phyloP scores from a whole-genome alignment of 371 early-diverging fungal species.

The Batkoa obscura region DNA sequence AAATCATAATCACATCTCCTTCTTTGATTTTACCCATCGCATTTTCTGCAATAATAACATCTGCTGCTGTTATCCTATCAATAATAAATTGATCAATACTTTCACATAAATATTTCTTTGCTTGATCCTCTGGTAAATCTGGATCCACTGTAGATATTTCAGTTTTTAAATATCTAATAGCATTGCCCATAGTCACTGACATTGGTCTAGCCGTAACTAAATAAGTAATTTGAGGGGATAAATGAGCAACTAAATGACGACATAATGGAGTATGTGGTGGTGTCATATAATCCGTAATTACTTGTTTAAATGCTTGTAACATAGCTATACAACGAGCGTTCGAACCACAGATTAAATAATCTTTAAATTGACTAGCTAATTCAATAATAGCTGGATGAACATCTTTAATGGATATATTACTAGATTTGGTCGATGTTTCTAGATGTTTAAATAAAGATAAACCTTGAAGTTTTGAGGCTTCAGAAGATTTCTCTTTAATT shows the following conservation, averaged over 20 bases:
- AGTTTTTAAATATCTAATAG: conserved; percentile 78
- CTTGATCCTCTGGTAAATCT: conserved; percentile 69
- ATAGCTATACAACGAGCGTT: conserved; percentile 79
- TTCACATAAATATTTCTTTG: conserved; percentile 26
- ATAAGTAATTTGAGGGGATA: conserved; percentile 80
- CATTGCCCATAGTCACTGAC: conserved; percentile 85
- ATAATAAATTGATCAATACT: conserved; percentile 73
- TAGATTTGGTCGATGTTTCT: conserved; percentile 20
- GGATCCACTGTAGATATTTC: conserved; percentile 52
- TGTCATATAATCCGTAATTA: conserved; percentile 78
- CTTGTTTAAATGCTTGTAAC: conserved; percentile 63
- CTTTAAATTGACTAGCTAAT: conserved; percentile 69
- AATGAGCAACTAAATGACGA: conserved; percentile 59
- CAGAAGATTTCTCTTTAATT: conserved; percentile 12
- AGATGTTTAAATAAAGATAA: conserved; percentile 43
- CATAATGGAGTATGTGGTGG: conserved; percentile 67
- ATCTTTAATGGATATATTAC: conserved; percentile 24
- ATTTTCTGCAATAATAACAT: conserved; percentile 51
- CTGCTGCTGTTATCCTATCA: conserved; percentile 77
- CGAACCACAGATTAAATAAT: conserved; percentile 71
- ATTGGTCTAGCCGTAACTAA: conserved; percentile 62
- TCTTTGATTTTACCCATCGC: conserved; percentile 76
- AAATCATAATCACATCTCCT: conserved; percentile 88
- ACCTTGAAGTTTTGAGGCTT: conserved; percentile 12
- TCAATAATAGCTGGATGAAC: conserved; percentile 78